Conservation (phyloP, 192 early-diverging fungal genomes). For the Backusella luteola region DNA sequence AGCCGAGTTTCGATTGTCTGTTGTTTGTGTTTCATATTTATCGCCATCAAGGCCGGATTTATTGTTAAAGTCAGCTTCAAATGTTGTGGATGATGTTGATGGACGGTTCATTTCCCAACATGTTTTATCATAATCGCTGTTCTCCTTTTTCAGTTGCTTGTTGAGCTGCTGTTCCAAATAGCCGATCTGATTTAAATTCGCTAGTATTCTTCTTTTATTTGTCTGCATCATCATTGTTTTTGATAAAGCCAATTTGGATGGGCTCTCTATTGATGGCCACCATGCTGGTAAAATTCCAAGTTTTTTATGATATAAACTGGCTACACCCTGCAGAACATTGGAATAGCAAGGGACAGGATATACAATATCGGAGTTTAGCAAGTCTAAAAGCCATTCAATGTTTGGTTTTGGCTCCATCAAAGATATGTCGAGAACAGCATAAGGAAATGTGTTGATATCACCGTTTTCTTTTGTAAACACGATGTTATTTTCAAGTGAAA, state of each 20-base stretch:
- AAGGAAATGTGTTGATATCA: slow-evolving; percentile 79
- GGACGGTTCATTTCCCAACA: neutral
- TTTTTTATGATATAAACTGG: slow-evolving; percentile 38
- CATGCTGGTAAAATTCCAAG: slow-evolving; percentile 47
- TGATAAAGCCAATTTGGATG: slow-evolving; percentile 5
- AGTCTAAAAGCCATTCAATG: slow-evolving; percentile 76
- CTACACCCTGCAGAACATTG: slow-evolving; percentile 40
- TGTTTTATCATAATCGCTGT: slow-evolving; percentile 36
- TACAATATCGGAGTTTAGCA: slow-evolving; percentile 46
- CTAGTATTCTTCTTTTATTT: slow-evolving; percentile 52
- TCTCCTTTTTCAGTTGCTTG: slow-evolving; percentile 35
- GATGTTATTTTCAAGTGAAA: slow-evolving; percentile 93
- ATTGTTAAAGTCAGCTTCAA: neutral
- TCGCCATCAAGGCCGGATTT: neutral
- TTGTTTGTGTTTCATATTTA: neutral
- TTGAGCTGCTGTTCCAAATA: slow-evolving; percentile 32
- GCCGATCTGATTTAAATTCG: slow-evolving; percentile 37
- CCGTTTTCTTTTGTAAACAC: slow-evolving; percentile 96
- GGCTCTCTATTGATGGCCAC: slow-evolving; percentile 3
- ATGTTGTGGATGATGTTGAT: slow-evolving; percentile 16
- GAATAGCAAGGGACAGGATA: slow-evolving; percentile 48
- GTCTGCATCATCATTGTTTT: slow-evolving; percentile 59
- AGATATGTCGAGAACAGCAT: slow-evolving; percentile 86
- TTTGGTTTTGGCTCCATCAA: slow-evolving; percentile 66
- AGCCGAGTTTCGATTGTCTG: neutral